Percentiles rank a stretch among this genome's conserved stretches.
These are phyloP conservation scores for Cicer cuneatum DNA, from an alignment of 306 rosid genomes.

Conservation along the genomic window DNA sequence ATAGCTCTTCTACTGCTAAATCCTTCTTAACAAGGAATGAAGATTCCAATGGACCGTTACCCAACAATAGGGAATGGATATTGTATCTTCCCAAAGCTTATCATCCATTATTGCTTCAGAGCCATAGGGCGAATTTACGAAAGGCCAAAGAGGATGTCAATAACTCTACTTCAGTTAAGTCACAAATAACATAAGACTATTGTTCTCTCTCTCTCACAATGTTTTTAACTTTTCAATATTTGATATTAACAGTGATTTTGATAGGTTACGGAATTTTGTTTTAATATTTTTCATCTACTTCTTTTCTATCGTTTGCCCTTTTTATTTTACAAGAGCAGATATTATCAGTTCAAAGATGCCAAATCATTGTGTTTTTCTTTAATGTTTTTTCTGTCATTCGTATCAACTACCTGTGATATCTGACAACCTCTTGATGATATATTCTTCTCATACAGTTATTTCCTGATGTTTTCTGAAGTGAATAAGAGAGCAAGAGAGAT, in stretches of 20 bases:
- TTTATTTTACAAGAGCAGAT: conserved; percentile 1
- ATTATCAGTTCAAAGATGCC: neutral
- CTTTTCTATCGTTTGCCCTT: conserved; percentile 11
- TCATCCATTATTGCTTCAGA: conserved; percentile 84
- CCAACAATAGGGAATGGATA: conserved; percentile 66
- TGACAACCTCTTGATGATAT: conserved; percentile 38
- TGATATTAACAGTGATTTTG: too few relatives aligned
- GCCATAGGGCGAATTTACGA: conserved; percentile 62
- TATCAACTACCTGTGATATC: conserved; percentile 65
- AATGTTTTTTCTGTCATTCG: conserved; percentile 12
- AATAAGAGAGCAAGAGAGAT: conserved; percentile 3
- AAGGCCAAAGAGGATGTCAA: conserved; percentile 63
- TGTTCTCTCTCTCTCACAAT: neutral
- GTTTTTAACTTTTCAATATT: too few relatives aligned
- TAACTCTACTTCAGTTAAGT: conserved; percentile 59
- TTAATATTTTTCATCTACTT: conserved; percentile 7
- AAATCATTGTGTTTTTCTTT: conserved; percentile 4
- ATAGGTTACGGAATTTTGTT: too few relatives aligned
- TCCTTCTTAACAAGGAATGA: conserved; percentile 44
- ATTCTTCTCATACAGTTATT: conserved; percentile 5
- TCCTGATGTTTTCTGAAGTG: conserved; percentile 15
- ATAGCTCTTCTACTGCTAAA: conserved; percentile 48
- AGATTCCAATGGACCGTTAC: conserved; percentile 42
- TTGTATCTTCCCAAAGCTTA: conserved; percentile 75
- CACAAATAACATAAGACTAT: conserved; percentile 23